These are phyloP conservation scores for Fraxinus ornus DNA, from an alignment of 305 asterid species.

Conservation along the genomic window DNA sequence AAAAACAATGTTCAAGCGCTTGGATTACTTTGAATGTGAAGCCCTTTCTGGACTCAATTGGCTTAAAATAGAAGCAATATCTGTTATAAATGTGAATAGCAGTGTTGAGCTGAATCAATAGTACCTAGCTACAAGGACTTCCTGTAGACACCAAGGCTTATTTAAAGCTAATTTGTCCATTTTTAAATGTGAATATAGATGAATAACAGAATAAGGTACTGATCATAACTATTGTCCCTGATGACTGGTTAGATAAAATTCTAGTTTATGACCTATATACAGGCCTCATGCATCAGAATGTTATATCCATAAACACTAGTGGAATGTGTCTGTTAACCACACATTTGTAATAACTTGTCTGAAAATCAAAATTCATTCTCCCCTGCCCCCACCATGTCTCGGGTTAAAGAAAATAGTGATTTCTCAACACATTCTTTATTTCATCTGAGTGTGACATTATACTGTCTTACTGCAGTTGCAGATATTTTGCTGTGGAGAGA, in stretches of 20 bases:
- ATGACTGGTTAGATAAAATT: background rate
- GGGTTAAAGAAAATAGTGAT: conserved; percentile 11
- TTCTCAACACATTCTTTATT: conserved; percentile 15
- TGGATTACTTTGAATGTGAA: conserved; percentile 7
- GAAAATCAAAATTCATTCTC: background rate
- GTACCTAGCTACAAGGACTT: conserved; percentile 11
- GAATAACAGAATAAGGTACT: background rate
- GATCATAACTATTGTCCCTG: background rate
- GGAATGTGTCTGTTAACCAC: background rate
- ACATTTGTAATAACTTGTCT: background rate
- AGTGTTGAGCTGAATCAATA: conserved; percentile 18
- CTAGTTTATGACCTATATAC: background rate
- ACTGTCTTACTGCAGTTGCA: conserved; percentile 63
- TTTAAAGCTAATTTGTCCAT: background rate
- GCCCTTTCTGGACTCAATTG: conserved; percentile 13
- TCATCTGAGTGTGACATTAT: conserved; percentile 28
- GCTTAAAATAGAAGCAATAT: conserved; percentile 18
- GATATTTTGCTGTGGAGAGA: conserved; percentile 95
- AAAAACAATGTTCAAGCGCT: conserved; percentile 12
- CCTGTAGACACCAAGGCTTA: conserved; percentile 4
- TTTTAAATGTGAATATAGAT: background rate
- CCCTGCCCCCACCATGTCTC: background rate
- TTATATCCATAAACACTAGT: background rate
- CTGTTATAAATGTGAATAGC: background rate
- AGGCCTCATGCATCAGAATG: background rate